phyloP scores from a whole-genome alignment of 2,329 filamentous ascomycete species.

The Dothideomycetes sp. region DNA sequence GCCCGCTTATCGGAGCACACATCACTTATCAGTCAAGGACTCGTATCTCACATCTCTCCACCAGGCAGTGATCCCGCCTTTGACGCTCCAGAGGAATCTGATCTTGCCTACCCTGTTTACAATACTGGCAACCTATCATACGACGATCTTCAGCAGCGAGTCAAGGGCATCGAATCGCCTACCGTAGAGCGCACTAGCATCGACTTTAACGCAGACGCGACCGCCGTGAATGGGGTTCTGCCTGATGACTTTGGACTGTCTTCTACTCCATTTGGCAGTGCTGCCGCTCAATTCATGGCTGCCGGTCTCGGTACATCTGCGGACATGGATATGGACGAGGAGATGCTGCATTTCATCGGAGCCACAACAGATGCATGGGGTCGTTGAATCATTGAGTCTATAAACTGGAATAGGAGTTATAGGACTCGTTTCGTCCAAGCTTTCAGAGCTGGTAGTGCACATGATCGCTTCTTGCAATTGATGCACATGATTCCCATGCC shows the following conservation, averaged over 20 bases:
- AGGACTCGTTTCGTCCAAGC: too few species aligned
- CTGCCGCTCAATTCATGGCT: constrained; percentile 2
- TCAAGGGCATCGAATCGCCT: not conserved
- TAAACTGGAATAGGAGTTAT: too few species aligned
- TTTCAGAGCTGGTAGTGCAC: not conserved
- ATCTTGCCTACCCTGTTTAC: not conserved
- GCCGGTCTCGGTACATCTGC: not conserved
- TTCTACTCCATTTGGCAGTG: not conserved
- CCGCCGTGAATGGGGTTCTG: not conserved
- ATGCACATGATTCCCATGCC: too few species aligned
- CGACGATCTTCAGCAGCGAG: not conserved
- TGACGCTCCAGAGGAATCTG: not conserved
- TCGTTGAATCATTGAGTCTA: not conserved
- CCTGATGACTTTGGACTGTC: not conserved
- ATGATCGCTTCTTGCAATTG: too few species aligned
- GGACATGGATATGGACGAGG: constrained; percentile 1
- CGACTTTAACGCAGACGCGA: not conserved
- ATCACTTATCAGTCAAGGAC: not conserved
- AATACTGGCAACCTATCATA: not conserved
- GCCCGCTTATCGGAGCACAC: not conserved
- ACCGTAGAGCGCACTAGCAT: not conserved
- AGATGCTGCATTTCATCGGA: not conserved
- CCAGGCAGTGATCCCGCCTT: not conserved
- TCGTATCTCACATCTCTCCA: not conserved
- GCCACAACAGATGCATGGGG: not conserved